Evolutionary conservation across 805 yeast genomes (phyloP).

Genomic region (Candida ascalaphidarum): DNA sequence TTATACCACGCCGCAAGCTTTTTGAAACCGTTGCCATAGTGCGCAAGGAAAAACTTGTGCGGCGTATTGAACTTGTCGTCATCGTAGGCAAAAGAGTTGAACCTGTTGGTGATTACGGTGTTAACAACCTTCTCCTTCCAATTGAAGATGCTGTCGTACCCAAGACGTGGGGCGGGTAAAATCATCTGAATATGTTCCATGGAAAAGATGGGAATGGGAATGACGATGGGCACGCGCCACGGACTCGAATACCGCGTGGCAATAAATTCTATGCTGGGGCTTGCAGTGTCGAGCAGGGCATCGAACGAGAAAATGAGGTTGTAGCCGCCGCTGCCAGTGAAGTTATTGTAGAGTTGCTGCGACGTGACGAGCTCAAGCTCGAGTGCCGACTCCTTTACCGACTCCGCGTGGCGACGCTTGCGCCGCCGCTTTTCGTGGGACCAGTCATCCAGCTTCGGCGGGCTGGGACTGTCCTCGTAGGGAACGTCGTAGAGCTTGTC

Average conservation of each 20-base stretch:
- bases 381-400: too few relatives aligned
- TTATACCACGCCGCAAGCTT: slow-evolving; percentile 18
- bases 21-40: slow-evolving; percentile 20
- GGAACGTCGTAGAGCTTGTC: slow-evolving; percentile 43
- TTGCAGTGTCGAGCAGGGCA: slow-evolving; percentile 17
- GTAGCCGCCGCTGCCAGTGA: slow-evolving; percentile 11
- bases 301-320: slow-evolving; percentile 31
- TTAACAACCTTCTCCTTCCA: slow-evolving; percentile 26
- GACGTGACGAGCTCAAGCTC: slow-evolving; percentile 15
- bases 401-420: too few relatives aligned
- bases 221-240: slow-evolving; percentile 22
- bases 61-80: slow-evolving; percentile 4
- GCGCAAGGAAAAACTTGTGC: slow-evolving; percentile 13
- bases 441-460: too few relatives aligned
- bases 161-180: slow-evolving; percentile 8
- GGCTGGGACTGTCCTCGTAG: background rate
- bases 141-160: too few relatives aligned
- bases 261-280: slow-evolving; percentile 29
- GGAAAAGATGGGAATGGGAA: slow-evolving; percentile 27
- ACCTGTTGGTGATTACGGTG: slow-evolving; percentile 20
- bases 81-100: slow-evolving; percentile 9
- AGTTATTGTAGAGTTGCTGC: slow-evolving; percentile 26
- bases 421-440: too few relatives aligned
- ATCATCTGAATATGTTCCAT: slow-evolving; percentile 23
- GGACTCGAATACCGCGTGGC: too few relatives aligned